phyloP scores from a whole-genome alignment of 2,329 filamentous ascomycete species.

The Penicillium sp. region DNA sequence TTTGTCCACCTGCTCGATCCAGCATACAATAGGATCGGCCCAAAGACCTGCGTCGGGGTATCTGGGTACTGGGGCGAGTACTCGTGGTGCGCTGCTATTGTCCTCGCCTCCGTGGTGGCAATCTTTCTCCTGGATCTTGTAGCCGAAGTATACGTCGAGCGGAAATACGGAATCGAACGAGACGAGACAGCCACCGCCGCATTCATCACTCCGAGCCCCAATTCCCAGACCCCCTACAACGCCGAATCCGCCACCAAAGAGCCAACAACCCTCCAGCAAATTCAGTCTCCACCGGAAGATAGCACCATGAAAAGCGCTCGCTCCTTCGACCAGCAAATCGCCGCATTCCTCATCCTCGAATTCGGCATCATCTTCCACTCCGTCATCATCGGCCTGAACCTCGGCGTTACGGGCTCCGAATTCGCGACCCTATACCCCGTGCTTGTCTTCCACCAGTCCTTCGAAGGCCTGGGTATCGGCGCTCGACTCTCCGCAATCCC shows the following conservation, averaged over 20 bases:
- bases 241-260: too few species aligned
- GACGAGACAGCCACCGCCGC: slow-evolving; percentile 27
- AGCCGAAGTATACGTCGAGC: slow-evolving; percentile 57
- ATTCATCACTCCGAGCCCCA: too few species aligned
- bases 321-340: slow-evolving; percentile 43
- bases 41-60: too few species aligned
- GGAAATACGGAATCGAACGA: slow-evolving; percentile 49
- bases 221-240: too few species aligned
- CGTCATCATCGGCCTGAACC: slow-evolving; percentile 59
- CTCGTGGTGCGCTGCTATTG: too few species aligned
- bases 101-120: too few species aligned
- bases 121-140: slow-evolving; percentile 44
- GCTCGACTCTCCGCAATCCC: slow-evolving; percentile 63
- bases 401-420: slow-evolving; percentile 48
- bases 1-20: too few species aligned
- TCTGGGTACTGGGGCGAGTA: too few species aligned
- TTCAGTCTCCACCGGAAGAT: too few species aligned
- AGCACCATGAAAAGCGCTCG: not conserved
- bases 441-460: slow-evolving; percentile 67
- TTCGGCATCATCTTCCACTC: slow-evolving; percentile 68
- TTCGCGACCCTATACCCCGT: slow-evolving; percentile 64
- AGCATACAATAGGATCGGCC: too few species aligned
- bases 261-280: too few species aligned
- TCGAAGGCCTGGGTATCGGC: slow-evolving; percentile 67
- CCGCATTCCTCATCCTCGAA: slow-evolving; percentile 56